Conservation (phyloP, 1,139 yeast genomes). For the Protomyces gravidus region DNA sequence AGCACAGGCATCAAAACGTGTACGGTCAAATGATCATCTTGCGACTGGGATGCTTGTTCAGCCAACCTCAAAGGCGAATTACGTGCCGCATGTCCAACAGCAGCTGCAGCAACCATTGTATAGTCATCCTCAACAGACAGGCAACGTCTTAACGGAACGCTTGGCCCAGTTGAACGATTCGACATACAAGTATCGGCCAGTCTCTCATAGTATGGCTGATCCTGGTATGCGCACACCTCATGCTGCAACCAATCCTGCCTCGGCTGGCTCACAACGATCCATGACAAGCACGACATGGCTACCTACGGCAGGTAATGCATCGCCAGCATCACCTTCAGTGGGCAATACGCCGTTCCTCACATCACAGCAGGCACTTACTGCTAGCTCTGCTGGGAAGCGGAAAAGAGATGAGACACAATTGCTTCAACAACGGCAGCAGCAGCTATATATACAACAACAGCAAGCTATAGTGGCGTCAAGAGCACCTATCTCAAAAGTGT, state of each 20-base stretch:
- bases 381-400: slow-evolving; percentile 1
- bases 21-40: not conserved
- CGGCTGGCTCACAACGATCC: not conserved
- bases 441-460: not conserved
- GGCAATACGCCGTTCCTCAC: not conserved
- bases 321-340: not conserved
- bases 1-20: not conserved
- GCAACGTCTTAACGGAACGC: not conserved
- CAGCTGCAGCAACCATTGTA: no score
- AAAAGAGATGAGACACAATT: not conserved
- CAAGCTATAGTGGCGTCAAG: no score
- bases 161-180: not conserved
- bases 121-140: no score
- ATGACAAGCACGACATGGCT: not conserved
- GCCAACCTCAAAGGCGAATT: not conserved
- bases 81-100: no score
- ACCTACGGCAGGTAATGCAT: not conserved
- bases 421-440: not conserved
- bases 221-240: no score
- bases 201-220: not conserved
- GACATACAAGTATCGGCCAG: not conserved
- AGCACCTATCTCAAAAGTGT: no score
- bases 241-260: no score
- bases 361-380: not conserved
- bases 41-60: no score